Evolutionary conservation across 2,329 filamentous ascomycete species (phyloP).

Genomic region (Paecilomyces niveus): DNA sequence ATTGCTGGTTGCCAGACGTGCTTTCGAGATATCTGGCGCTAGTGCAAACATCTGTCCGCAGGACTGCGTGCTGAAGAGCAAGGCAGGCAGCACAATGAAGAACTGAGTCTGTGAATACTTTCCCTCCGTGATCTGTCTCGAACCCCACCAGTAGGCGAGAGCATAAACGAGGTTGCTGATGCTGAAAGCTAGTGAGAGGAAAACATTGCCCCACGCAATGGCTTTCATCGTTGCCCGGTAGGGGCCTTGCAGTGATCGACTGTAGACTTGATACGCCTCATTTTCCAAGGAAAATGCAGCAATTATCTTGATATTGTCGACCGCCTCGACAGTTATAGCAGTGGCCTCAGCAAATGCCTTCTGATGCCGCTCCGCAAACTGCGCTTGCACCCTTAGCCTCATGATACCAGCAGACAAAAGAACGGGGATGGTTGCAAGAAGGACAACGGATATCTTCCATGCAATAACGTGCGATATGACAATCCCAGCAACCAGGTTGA

Average conservation of each 20-base stretch:
- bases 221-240: conserved; percentile 37
- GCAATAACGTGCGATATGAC: conserved; percentile 59
- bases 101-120: conserved; percentile 56
- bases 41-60: conserved; percentile 64
- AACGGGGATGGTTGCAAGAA: conserved; percentile 57
- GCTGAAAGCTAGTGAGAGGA: conserved; percentile 26
- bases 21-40: conserved; percentile 60
- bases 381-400: conserved; percentile 54
- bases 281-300: conserved; percentile 40
- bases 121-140: conserved; percentile 57
- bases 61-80: conserved; percentile 61
- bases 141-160: conserved; percentile 69
- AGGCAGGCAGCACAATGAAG: conserved; percentile 60
- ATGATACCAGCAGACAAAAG: conserved; percentile 59
- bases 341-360: conserved; percentile 40
- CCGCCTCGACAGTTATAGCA: conserved; percentile 39
- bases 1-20: conserved; percentile 52
- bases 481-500: conserved; percentile 59
- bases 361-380: conserved; percentile 45
- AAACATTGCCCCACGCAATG: conserved; percentile 36
- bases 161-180: conserved; percentile 58
- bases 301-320: conserved; percentile 40
- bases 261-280: conserved; percentile 33
- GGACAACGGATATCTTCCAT: conserved; percentile 65
- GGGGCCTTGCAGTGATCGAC: conserved; percentile 31